A percentile compares a stretch with the other conserved stretches of the same genome.
Evolutionary conservation across 2,329 filamentous ascomycete species (phyloP).

Genomic region (Mariannaea sp.): DNA sequence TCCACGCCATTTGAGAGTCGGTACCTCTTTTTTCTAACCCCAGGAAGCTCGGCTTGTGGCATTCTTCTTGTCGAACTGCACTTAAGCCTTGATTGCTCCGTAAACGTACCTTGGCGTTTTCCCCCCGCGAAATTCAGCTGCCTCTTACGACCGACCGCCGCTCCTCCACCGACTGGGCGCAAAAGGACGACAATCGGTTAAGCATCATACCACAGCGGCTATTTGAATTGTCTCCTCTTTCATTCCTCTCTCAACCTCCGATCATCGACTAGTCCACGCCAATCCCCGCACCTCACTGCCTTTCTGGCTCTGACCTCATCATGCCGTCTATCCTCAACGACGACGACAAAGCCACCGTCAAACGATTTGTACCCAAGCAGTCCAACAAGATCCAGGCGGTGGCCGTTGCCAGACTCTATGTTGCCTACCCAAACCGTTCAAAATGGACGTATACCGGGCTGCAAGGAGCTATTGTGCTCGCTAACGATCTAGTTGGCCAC

Average conservation of each 20-base stretch:
- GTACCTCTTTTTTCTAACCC: conserved; percentile 25
- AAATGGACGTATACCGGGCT: conserved; percentile 95
- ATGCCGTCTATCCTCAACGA: conserved; percentile 79
- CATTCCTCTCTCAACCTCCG: background rate
- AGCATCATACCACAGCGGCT: conserved; percentile 30
- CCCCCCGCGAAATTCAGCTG: conserved; percentile 18
- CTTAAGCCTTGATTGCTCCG: conserved; percentile 15
- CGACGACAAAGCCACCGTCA: conserved; percentile 95
- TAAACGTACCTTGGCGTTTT: background rate
- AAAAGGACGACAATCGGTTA: conserved; percentile 30
- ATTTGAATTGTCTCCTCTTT: background rate
- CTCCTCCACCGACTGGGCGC: conserved; percentile 23
- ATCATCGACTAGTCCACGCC: background rate
- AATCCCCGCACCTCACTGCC: background rate
- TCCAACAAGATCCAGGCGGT: conserved; percentile 98
- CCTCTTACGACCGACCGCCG: conserved; percentile 33
- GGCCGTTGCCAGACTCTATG: conserved; percentile 89
- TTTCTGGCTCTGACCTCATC: conserved; percentile 31
- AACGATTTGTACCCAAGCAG: conserved; percentile 89
- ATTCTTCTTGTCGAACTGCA: conserved; percentile 25
- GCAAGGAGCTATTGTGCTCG: conserved; percentile 88
- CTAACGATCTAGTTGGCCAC: conserved; percentile 92
- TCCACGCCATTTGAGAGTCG: conserved; percentile 36
- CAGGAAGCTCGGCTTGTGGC: conserved; percentile 37
- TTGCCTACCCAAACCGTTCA: conserved; percentile 83